Conservation (phyloP, 768 basidiomycete species). For the Suillus subalutaceus region DNA sequence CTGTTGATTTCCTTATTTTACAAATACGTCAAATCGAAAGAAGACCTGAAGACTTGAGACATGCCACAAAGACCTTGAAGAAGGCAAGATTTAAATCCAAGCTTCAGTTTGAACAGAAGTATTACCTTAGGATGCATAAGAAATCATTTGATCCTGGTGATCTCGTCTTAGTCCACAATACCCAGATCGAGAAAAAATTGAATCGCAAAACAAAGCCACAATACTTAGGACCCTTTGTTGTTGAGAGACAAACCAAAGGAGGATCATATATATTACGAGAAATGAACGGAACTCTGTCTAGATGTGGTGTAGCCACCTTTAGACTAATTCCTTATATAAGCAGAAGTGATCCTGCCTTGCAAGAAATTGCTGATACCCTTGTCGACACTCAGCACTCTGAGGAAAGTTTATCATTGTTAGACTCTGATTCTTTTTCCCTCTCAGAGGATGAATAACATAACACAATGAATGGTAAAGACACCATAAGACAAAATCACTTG, state of each 20-base stretch:
- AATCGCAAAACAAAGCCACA: slow-evolving; percentile 33
- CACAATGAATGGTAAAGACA: too few relatives aligned
- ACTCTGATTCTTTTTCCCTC: too few relatives aligned
- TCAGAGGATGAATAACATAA: too few relatives aligned
- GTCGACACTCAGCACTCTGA: neutral
- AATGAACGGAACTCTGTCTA: slow-evolving; percentile 19
- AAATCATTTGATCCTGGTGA: slow-evolving; percentile 33
- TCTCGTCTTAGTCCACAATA: slow-evolving; percentile 40
- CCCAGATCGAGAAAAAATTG: slow-evolving; percentile 30
- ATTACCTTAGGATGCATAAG: slow-evolving; percentile 19
- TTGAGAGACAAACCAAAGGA: slow-evolving; percentile 26
- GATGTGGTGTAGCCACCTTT: slow-evolving; percentile 15
- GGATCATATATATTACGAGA: slow-evolving; percentile 19
- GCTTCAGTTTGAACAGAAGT: slow-evolving; percentile 28
- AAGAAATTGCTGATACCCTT: neutral
- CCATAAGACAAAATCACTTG: too few relatives aligned
- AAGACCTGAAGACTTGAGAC: slow-evolving; percentile 21
- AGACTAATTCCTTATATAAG: neutral
- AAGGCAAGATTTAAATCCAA: slow-evolving; percentile 22
- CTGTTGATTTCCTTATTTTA: slow-evolving; percentile 24
- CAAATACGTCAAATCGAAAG: slow-evolving; percentile 20
- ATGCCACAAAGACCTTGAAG: slow-evolving; percentile 24
- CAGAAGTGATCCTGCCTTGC: neutral
- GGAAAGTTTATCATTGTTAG: too few relatives aligned
- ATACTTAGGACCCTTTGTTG: slow-evolving; percentile 43